These are phyloP conservation scores for Crithidia expoeki DNA, from an alignment of 208 protist genomes.

Conservation along the genomic window DNA sequence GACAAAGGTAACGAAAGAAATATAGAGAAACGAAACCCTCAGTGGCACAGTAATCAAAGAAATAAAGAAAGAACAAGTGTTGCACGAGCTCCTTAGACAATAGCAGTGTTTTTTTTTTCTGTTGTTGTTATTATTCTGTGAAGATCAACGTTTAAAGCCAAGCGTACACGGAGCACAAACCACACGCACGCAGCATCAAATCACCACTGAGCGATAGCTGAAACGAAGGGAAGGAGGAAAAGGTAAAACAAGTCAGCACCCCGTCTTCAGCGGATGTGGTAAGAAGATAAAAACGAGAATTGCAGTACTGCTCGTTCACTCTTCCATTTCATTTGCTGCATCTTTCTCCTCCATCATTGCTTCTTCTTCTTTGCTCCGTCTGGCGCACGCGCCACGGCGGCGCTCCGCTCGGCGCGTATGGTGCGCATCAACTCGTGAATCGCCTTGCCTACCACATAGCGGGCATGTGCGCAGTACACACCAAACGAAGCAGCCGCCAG, in stretches of 20 bases:
- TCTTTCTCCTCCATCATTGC: conserved; percentile 5
- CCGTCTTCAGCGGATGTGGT: too few species aligned
- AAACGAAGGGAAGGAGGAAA: too few species aligned
- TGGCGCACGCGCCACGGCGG: neutral
- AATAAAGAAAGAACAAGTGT: conserved; percentile 10
- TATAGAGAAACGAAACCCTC: conserved; percentile 12
- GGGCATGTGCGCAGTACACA: conserved; percentile 60
- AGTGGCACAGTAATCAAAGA: neutral
- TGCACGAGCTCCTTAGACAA: too few species aligned
- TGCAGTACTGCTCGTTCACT: neutral
- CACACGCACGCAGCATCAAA: too few species aligned
- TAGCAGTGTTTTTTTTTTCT: too few species aligned
- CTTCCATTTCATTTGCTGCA: conserved; percentile 3
- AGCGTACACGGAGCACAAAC: too few species aligned
- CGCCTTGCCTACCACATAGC: conserved; percentile 44
- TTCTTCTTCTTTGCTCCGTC: conserved; percentile 10
- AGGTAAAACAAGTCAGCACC: too few species aligned
- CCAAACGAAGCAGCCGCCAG: conserved; percentile 57
- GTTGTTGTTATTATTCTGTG: too few species aligned
- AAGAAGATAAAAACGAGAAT: too few species aligned
- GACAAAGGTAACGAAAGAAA: conserved; percentile 18
- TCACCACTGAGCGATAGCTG: too few species aligned
- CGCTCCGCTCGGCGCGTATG: conserved; percentile 29
- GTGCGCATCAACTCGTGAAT: conserved; percentile 50
- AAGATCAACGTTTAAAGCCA: too few species aligned